phyloP scores from a whole-genome alignment of 2,329 filamentous ascomycete genomes.

The Stemphylium beticola region DNA sequence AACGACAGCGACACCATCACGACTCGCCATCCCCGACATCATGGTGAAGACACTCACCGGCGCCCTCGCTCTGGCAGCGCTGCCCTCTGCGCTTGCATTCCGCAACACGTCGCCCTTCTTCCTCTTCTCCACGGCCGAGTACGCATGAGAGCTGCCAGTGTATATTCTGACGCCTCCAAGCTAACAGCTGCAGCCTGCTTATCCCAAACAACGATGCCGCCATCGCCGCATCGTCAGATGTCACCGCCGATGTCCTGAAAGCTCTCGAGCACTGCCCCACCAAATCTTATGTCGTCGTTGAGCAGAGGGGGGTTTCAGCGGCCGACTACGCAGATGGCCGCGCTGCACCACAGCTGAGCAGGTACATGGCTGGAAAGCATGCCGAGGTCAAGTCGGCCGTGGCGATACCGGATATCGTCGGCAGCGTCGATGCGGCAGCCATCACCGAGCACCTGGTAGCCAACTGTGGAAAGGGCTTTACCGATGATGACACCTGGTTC shows the following conservation, averaged over 20 bases:
- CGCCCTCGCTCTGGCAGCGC: slow-evolving; percentile 57
- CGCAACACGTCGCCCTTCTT: slow-evolving; percentile 88
- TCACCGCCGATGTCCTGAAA: slow-evolving; percentile 52
- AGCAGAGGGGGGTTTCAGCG: slow-evolving; percentile 75
- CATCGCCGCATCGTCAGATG: slow-evolving; percentile 52
- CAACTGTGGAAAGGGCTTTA: slow-evolving; percentile 56
- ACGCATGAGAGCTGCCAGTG: slow-evolving; percentile 48
- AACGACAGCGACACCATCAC: slow-evolving; percentile 19
- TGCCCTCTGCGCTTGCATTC: slow-evolving; percentile 72
- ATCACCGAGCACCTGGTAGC: slow-evolving; percentile 53
- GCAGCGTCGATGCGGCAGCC: slow-evolving; percentile 53
- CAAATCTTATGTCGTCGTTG: slow-evolving; percentile 76
- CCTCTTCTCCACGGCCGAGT: slow-evolving; percentile 84
- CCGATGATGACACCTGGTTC: slow-evolving; percentile 11
- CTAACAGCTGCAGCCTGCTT: slow-evolving; percentile 40
- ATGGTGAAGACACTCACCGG: slow-evolving; percentile 55
- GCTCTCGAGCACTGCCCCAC: slow-evolving; percentile 72
- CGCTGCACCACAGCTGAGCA: slow-evolving; percentile 61
- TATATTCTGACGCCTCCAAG: slow-evolving; percentile 17
- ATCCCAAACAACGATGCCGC: slow-evolving; percentile 33
- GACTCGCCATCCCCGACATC: slow-evolving; percentile 19
- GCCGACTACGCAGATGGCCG: slow-evolving; percentile 67
- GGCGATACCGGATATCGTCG: slow-evolving; percentile 61
- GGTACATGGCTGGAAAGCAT: slow-evolving; percentile 56
- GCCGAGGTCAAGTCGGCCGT: slow-evolving; percentile 61